Evolutionary conservation across 495 filamentous ascomycete genomes (phyloP).

Genomic region (Neurospora tetrasperma): DNA sequence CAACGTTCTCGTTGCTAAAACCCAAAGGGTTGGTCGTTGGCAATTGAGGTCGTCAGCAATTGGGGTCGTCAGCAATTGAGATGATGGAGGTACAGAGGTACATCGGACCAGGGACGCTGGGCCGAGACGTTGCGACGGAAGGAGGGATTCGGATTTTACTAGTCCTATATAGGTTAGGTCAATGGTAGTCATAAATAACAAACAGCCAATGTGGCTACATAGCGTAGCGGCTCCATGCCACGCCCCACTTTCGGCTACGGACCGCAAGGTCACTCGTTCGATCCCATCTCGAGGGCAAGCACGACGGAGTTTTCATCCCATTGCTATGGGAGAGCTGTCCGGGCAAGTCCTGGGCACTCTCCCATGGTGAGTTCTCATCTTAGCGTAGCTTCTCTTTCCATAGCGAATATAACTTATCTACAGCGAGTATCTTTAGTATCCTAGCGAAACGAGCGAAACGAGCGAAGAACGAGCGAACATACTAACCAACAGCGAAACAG

Average conservation of each 20-base stretch:
- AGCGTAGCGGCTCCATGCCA: not conserved
- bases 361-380: not conserved
- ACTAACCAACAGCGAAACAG: too few relatives aligned
- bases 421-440: too few relatives aligned
- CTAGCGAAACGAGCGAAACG: too few relatives aligned
- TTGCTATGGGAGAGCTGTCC: not conserved
- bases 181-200: not conserved
- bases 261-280: not conserved
- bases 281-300: not conserved
- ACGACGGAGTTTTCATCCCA: not conserved
- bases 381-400: too few relatives aligned
- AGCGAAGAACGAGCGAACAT: too few relatives aligned
- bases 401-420: too few relatives aligned
- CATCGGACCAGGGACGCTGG: not conserved
- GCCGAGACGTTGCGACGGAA: not conserved
- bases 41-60: not conserved
- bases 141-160: not conserved
- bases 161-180: not conserved
- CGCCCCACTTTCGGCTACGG: too few relatives aligned
- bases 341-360: not conserved
- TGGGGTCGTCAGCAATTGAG: too few relatives aligned
- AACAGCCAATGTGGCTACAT: not conserved
- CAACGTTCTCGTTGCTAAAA: not conserved
- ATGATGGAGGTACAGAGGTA: not conserved
- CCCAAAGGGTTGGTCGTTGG: not conserved